These are phyloP conservation scores for Nothophytophthora sp. DNA, from an alignment of 352 stramenopile genomes.

Conservation along the genomic window DNA sequence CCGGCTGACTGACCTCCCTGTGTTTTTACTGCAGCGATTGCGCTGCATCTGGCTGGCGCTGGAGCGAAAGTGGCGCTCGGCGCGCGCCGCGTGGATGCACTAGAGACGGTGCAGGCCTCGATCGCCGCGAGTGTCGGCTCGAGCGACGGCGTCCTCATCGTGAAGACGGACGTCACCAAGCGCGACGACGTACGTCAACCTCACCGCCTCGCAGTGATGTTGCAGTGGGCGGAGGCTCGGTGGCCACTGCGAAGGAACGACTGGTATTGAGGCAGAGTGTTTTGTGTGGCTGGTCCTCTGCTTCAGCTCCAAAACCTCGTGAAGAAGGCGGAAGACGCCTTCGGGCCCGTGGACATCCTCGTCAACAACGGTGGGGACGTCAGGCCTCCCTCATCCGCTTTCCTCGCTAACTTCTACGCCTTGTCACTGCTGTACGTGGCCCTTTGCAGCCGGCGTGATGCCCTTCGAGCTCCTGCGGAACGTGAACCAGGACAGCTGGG, in stretches of 20 bases:
- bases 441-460: constrained; percentile 85
- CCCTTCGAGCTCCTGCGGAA: constrained; percentile 92
- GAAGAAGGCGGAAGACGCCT: constrained; percentile 47
- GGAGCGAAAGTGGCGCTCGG: constrained; percentile 86
- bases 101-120: constrained; percentile 42
- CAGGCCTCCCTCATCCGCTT: background rate
- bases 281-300: background rate
- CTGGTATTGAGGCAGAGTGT: background rate
- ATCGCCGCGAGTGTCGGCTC: constrained; percentile 33
- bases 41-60: constrained; percentile 57
- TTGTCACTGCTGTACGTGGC: background rate
- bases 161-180: constrained; percentile 70
- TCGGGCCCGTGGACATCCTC: constrained; percentile 86
- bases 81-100: constrained; percentile 63
- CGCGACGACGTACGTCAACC: constrained; percentile 42
- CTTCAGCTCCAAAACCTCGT: constrained; percentile 60
- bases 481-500: constrained; percentile 91
- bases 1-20: background rate
- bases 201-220: no score
- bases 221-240: background rate
- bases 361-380: constrained; percentile 80
- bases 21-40: constrained; percentile 49
- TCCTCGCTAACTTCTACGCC: background rate
- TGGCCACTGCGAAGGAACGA: background rate
- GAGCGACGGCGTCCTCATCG: constrained; percentile 36